Conservation (phyloP, 371 early-diverging fungal genomes). For the Mortierella sp. region DNA sequence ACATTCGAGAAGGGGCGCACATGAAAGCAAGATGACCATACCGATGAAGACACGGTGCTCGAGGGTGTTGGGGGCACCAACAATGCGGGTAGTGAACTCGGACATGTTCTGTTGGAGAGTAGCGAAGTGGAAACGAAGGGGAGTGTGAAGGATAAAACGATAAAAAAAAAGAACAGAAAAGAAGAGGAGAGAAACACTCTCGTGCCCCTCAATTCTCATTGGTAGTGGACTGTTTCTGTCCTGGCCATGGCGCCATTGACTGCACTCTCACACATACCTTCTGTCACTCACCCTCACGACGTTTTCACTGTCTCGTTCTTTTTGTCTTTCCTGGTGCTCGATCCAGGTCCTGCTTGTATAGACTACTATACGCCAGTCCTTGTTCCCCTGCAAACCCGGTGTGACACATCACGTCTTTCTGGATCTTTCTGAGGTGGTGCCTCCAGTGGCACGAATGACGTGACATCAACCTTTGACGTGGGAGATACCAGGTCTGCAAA, state of each 20-base stretch:
- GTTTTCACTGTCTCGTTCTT: neutral
- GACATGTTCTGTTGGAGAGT: constrained; percentile 57
- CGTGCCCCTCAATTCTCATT: constrained; percentile 15
- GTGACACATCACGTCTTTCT: too few relatives aligned
- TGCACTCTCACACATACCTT: neutral
- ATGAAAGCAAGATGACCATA: constrained; percentile 52
- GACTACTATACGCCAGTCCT: too few relatives aligned
- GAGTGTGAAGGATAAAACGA: constrained; percentile 1
- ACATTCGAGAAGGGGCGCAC: neutral
- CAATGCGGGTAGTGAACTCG: constrained; percentile 75
- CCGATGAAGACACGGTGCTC: constrained; percentile 91
- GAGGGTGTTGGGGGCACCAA: constrained; percentile 89
- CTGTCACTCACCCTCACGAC: neutral
- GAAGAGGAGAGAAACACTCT: constrained; percentile 14
- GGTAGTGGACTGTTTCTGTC: too few relatives aligned
- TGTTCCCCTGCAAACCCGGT: too few relatives aligned
- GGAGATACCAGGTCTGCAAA: too few relatives aligned
- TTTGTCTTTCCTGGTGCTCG: neutral
- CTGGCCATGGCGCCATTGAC: too few relatives aligned
- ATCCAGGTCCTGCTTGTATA: too few relatives aligned
- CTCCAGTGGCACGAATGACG: too few relatives aligned
- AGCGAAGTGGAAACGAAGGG: neutral
- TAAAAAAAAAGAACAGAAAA: constrained; percentile 11
- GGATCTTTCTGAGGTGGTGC: too few relatives aligned
- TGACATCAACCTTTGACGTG: too few relatives aligned